Evolutionary conservation across 2,329 filamentous ascomycete species (phyloP), one percentile per base, ranked within the genome.

Genomic region (Pseudonectria buxi): DNA sequence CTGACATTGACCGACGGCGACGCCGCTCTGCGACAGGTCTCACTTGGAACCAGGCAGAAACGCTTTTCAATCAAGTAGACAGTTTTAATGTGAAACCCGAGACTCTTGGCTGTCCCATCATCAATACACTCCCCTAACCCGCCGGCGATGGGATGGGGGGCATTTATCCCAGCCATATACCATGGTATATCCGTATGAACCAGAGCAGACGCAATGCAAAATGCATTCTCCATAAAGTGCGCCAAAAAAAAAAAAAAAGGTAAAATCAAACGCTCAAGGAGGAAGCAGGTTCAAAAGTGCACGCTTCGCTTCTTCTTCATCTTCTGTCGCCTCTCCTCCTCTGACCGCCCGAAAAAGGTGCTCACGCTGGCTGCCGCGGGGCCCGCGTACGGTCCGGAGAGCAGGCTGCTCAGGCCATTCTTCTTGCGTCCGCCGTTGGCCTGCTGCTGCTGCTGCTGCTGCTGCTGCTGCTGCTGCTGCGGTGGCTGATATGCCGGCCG

Each of bases 271-370:
- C 29, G 16, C 22, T 32, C 37, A 32, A 14, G 12, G 24, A 13
- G 7, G n/a, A 14, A 11, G 3, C 9, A 6, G 12, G 18, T 30
- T 46, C 41, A 69, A 40, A 71, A 69, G 45, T 69, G 63, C 37
- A 62, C 56, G 36, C 68, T 72, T 37, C 65, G 60, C 59, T 71
- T 72, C 59, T 71, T 72, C 37, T 62, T 59, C 32, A 62, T 45
- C 54, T 66, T 63, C 50, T 64, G 64, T 33, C 57, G 54, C 38
- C 60, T 64, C 13, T 60, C 58, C 45, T 67, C 51, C 40, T 61
- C 61, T 40, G 37, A 53, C 37, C 43, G 53, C 7, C 62, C 43
- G 50, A 66, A 63, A 55, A 70, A 71, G 32, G 59, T 65, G 45
- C 60, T 71, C 45, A 61, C 65, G 33, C 58, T 72, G 31, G 65